A percentile compares a stretch with the other conserved stretches of the same genome.
Evolutionary conservation across 139 green algal species (phyloP).

Genomic region (Desmodesmus armatus): DNA sequence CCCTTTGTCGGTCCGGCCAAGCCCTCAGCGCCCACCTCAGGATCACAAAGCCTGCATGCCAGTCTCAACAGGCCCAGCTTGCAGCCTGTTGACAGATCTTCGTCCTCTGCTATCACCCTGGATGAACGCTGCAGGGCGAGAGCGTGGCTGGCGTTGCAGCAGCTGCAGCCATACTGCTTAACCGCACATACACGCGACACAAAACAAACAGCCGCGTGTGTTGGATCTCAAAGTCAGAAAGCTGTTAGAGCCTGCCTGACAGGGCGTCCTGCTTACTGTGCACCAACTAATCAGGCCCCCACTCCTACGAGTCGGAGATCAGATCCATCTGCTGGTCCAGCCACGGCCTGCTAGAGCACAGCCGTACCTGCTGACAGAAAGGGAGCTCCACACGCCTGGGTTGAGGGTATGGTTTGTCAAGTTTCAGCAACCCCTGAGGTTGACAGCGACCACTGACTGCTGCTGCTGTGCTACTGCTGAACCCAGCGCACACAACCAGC

Average conservation of each 20-base stretch:
- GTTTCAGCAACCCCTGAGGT: slow-evolving; percentile 21
- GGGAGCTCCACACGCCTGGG: slow-evolving; percentile 15
- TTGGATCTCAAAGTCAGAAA: background rate
- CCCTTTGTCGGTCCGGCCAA: background rate
- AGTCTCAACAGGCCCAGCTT: background rate
- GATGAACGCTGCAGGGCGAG: background rate
- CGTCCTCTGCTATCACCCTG: background rate
- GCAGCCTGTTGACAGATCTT: background rate
- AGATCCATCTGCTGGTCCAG: background rate
- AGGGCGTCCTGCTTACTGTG: background rate
- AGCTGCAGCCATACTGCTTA: slow-evolving; percentile 35
- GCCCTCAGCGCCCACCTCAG: background rate
- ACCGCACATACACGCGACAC: background rate
- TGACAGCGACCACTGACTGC: background rate
- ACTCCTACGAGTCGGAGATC: background rate
- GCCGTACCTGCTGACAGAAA: slow-evolving; percentile 30
- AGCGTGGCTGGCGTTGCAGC: slow-evolving; percentile 33
- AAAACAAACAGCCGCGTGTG: background rate
- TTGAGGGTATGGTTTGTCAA: background rate
- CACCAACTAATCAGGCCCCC: background rate
- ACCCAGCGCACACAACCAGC: background rate
- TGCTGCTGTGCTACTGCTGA: background rate
- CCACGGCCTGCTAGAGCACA: background rate
- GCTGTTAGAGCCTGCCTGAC: background rate
- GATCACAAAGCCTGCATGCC: slow-evolving; percentile 37